Evolutionary conservation across 2,329 filamentous ascomycete species (phyloP).

Genomic region (Trichophyton benhamiae): DNA sequence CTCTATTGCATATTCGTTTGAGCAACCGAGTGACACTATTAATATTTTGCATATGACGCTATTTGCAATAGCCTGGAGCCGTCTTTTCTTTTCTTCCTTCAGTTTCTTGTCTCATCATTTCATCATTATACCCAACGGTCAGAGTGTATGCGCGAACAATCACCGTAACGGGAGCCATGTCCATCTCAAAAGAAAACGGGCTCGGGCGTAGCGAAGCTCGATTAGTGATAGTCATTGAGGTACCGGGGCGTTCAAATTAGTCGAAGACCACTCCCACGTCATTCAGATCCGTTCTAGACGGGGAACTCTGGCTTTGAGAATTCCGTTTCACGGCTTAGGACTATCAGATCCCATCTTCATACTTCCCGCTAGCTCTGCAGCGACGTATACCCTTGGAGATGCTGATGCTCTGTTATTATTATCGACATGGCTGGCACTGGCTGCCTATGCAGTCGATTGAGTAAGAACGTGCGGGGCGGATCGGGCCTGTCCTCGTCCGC

Average conservation of each 20-base stretch:
- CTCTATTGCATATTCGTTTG: background rate
- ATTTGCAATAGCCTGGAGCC: background rate
- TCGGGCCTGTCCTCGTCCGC: background rate
- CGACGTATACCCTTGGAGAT: background rate
- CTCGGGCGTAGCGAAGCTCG: background rate
- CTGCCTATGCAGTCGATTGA: background rate
- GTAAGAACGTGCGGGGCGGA: background rate
- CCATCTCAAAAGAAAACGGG: background rate
- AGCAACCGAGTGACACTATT: background rate
- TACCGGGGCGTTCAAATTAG: too few species aligned
- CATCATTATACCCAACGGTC: background rate
- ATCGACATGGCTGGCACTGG: background rate
- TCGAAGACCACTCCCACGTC: too few species aligned
- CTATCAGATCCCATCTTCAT: background rate
- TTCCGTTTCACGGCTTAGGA: background rate
- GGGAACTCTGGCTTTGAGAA: background rate
- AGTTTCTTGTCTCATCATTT: background rate
- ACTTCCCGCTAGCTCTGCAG: background rate
- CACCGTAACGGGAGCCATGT: background rate
- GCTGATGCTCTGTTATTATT: background rate
- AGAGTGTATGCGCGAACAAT: background rate
- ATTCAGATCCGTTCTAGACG: background rate
- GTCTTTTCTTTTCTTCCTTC: background rate
- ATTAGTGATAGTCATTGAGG: background rate
- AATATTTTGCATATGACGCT: constrained; percentile 3